A percentile compares a stretch with the other conserved stretches of the same genome.
These are phyloP conservation scores for Penicillium sp. DNA, from an alignment of 2,329 filamentous ascomycete genomes.

Conservation along the genomic window DNA sequence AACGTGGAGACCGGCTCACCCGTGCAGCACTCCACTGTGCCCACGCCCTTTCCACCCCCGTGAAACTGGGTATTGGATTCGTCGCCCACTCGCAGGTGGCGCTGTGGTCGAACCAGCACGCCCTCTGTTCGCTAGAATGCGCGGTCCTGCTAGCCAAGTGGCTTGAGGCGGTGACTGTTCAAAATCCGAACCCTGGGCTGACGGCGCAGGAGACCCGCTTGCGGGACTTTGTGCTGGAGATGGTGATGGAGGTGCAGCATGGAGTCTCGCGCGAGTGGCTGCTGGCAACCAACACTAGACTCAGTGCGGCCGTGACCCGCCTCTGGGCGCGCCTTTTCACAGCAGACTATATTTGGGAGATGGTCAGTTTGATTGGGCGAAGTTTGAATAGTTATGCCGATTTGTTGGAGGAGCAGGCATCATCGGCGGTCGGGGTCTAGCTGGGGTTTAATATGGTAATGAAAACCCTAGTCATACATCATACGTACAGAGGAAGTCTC, in stretches of 20 bases:
- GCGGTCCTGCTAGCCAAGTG: slow-evolving; percentile 56
- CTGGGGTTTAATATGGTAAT: background rate
- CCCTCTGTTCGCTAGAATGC: slow-evolving; percentile 57
- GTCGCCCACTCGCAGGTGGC: slow-evolving; percentile 59
- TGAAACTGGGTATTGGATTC: slow-evolving; percentile 57
- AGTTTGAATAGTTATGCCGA: slow-evolving; percentile 39
- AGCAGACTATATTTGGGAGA: slow-evolving; percentile 41
- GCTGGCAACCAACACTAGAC: slow-evolving; percentile 34
- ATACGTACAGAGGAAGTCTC: background rate
- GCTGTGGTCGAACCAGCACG: slow-evolving; percentile 61
- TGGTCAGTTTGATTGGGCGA: slow-evolving; percentile 39
- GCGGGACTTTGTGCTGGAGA: slow-evolving; percentile 40
- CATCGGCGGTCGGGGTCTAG: background rate
- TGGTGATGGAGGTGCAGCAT: slow-evolving; percentile 40
- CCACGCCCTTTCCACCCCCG: slow-evolving; percentile 59
- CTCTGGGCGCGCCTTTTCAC: slow-evolving; percentile 40
- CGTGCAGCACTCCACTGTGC: slow-evolving; percentile 57
- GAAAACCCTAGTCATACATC: background rate
- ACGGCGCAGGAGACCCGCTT: slow-evolving; percentile 38
- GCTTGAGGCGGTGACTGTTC: slow-evolving; percentile 36
- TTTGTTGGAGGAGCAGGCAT: slow-evolving; percentile 25
- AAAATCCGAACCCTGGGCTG: slow-evolving; percentile 27
- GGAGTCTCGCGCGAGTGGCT: slow-evolving; percentile 35
- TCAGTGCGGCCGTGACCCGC: slow-evolving; percentile 35
- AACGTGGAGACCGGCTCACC: slow-evolving; percentile 48